Conservation (phyloP, 805 yeast genomes). For the Komagataella populi region DNA sequence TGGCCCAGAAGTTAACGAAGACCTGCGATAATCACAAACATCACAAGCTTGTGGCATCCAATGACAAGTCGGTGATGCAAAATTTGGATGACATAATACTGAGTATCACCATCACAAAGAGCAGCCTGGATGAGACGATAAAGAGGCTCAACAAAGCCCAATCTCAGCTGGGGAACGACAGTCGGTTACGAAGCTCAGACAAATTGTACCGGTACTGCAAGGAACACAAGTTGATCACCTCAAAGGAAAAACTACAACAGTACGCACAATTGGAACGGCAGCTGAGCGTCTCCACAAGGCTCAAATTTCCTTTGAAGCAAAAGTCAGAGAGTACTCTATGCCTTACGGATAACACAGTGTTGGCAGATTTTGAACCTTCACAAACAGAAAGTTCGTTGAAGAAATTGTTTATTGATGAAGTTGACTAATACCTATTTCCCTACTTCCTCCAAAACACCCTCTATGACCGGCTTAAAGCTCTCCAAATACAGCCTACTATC, state of each 20-base stretch:
- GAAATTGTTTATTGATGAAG: not conserved
- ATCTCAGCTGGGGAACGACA: not conserved
- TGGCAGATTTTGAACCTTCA: not conserved
- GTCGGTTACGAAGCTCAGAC: not conserved
- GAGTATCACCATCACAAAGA: not conserved
- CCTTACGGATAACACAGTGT: not conserved
- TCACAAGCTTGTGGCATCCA: not conserved
- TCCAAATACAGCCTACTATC: not conserved
- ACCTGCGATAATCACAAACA: not conserved
- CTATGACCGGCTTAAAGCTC: not conserved
- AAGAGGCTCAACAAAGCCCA: not conserved
- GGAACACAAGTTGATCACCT: not conserved
- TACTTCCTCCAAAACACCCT: not conserved
- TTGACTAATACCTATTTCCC: not conserved
- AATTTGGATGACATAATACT: not conserved
- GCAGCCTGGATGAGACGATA: not conserved
- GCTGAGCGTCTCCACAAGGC: constrained; percentile 1
- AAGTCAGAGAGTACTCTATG: not conserved
- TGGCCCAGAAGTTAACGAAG: not conserved
- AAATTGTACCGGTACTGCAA: not conserved
- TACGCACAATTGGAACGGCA: constrained; percentile 1
- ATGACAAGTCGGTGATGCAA: not conserved
- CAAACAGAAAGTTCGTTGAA: not conserved
- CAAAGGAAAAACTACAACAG: not conserved
- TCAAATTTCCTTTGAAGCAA: not conserved